Evolutionary conservation across 352 stramenopile genomes (phyloP).

Genomic region (Phytophthora meadii): DNA sequence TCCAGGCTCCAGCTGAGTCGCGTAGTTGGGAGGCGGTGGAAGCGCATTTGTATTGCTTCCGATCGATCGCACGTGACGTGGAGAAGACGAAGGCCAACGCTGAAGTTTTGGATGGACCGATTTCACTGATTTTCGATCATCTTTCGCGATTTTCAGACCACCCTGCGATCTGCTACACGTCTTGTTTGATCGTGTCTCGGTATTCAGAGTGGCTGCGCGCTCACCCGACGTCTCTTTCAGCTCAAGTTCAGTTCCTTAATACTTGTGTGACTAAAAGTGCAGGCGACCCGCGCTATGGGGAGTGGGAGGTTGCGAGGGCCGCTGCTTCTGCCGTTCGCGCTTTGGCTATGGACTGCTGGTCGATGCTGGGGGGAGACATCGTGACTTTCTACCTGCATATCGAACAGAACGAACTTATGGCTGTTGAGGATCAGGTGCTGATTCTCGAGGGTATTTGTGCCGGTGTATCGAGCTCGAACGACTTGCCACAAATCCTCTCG

Average conservation of each 20-base stretch:
- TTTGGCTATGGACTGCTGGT: conserved; percentile 83
- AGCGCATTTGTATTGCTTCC: conserved; percentile 84
- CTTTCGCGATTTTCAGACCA: conserved; percentile 77
- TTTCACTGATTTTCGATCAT: conserved; percentile 83
- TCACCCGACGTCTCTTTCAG: conserved; percentile 53
- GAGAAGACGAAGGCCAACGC: conserved; percentile 45
- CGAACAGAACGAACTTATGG: conserved; percentile 69
- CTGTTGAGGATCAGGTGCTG: conserved; percentile 85
- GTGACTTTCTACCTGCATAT: conserved; percentile 84
- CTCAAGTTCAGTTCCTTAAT: conserved; percentile 77
- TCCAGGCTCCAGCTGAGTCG: conserved; percentile 51
- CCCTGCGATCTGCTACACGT: conserved; percentile 86
- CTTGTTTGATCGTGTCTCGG: conserved; percentile 85
- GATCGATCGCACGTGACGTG: conserved; percentile 85
- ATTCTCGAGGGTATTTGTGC: conserved; percentile 81
- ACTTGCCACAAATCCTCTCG: conserved; percentile 49
- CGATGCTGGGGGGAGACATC: conserved; percentile 67
- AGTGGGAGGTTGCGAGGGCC: conserved; percentile 83
- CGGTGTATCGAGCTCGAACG: conserved; percentile 57
- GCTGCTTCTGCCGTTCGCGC: conserved; percentile 75
- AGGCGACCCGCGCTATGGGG: conserved; percentile 49
- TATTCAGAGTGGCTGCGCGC: conserved; percentile 77
- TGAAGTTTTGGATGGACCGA: conserved; percentile 41
- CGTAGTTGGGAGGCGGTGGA: conserved; percentile 81
- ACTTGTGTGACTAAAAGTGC: conserved; percentile 67